phyloP scores from a whole-genome alignment of 371 early-diverging fungal species.

The Choanephora cucurbitarum region DNA sequence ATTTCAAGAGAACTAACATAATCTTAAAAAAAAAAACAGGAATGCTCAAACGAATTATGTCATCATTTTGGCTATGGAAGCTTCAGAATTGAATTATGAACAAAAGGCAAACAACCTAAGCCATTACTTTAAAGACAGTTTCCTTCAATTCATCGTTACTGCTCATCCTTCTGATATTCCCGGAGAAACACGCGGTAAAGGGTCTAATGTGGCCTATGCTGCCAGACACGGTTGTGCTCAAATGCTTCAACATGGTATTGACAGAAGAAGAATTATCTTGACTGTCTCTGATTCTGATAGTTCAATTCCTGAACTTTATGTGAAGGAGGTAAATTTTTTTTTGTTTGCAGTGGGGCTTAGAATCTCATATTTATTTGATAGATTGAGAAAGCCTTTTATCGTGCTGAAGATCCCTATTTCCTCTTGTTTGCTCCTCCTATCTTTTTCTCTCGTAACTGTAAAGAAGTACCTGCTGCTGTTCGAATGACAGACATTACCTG shows the following conservation, averaged over 20 bases:
- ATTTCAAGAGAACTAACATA: background rate
- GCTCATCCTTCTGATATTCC: constrained; percentile 64
- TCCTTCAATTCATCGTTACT: constrained; percentile 66
- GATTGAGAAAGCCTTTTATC: constrained; percentile 31
- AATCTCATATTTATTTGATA: constrained; percentile 1
- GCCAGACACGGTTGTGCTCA: constrained; percentile 36
- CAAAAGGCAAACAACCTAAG: constrained; percentile 58
- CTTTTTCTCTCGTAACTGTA: constrained; percentile 77
- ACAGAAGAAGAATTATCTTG: constrained; percentile 50
- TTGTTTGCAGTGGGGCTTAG: too few relatives aligned
- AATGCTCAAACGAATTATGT: constrained; percentile 46
- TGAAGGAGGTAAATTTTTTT: constrained; percentile 2
- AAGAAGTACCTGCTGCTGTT: constrained; percentile 72
- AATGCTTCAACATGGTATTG: constrained; percentile 28
- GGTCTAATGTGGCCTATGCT: constrained; percentile 71
- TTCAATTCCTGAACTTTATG: constrained; percentile 59
- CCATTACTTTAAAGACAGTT: constrained; percentile 54
- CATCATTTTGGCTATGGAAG: constrained; percentile 75
- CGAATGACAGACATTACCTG: constrained; percentile 78
- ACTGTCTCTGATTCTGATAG: constrained; percentile 77
- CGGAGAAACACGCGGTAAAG: constrained; percentile 73
- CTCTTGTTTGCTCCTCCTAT: constrained; percentile 72
- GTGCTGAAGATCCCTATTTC: constrained; percentile 42
- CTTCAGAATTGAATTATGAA: constrained; percentile 53
- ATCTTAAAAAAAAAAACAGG: constrained; percentile 22